These are phyloP conservation scores for Alternaria panax DNA, from an alignment of 2,329 filamentous ascomycete species.

Conservation along the genomic window DNA sequence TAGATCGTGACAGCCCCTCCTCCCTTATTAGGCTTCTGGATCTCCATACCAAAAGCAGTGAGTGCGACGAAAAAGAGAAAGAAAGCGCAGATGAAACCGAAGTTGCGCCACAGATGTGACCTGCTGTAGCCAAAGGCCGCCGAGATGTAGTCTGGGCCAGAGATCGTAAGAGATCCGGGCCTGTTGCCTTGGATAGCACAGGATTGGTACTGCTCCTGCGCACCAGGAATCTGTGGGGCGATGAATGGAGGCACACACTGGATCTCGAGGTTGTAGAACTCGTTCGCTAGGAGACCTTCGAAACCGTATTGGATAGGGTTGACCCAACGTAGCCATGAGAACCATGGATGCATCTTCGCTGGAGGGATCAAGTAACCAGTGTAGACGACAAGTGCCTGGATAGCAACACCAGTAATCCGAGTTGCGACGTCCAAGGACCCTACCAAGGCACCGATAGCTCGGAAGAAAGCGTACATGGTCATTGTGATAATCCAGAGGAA, in stretches of 20 bases:
- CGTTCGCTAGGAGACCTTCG: conserved; percentile 72
- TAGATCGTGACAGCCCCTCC: conserved; percentile 67
- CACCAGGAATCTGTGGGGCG: conserved; percentile 61
- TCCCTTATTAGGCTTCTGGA: conserved; percentile 65
- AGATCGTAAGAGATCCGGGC: conserved; percentile 61
- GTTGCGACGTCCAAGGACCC: conserved; percentile 49
- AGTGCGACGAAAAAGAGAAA: conserved; percentile 59
- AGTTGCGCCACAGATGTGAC: conserved; percentile 67
- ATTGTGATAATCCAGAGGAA: conserved; percentile 66
- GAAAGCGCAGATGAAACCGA: conserved; percentile 61
- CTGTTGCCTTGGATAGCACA: conserved; percentile 66
- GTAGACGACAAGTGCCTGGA: conserved; percentile 51
- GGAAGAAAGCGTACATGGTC: conserved; percentile 54
- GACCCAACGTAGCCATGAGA: conserved; percentile 52
- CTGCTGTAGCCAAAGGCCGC: conserved; percentile 63
- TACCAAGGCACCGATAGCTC: conserved; percentile 47
- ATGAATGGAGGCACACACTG: conserved; percentile 64
- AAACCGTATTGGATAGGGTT: conserved; percentile 73
- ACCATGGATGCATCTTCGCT: conserved; percentile 52
- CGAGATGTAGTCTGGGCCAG: conserved; percentile 64
- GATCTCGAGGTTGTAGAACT: conserved; percentile 68
- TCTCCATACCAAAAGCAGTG: conserved; percentile 54
- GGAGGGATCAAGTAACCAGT: conserved; percentile 52
- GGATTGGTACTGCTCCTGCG: conserved; percentile 60
- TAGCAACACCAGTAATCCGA: conserved; percentile 51